phyloP scores from a whole-genome alignment of 768 basidiomycete genomes.

The Mycena epipterygia region DNA sequence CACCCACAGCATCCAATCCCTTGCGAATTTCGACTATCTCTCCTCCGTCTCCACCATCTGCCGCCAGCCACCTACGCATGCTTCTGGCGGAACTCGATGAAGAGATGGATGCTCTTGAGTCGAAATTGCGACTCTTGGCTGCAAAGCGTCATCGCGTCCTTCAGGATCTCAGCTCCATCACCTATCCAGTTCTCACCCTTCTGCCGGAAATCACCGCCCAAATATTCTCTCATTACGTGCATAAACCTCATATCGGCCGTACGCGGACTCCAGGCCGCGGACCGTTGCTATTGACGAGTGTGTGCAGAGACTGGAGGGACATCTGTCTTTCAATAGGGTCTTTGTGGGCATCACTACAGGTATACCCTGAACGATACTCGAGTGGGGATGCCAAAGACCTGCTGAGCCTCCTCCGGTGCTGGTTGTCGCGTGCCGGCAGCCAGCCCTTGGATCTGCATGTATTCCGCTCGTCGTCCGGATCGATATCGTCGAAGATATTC shows the following conservation, averaged over 20 bases:
- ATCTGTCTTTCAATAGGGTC: neutral
- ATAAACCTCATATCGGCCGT: conserved; percentile 4
- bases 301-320: conserved; percentile 21
- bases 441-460: conserved; percentile 1
- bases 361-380: neutral
- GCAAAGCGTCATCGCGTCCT: neutral
- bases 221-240: conserved; percentile 18
- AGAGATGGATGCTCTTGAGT: conserved; percentile 18
- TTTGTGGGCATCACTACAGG: conserved; percentile 7
- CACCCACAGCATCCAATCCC: no score
- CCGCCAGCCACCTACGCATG: conserved; percentile 7
- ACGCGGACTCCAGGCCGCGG: neutral
- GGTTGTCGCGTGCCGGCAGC: conserved; percentile 18
- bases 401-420: neutral
- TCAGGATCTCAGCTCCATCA: neutral
- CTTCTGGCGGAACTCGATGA: conserved; percentile 7
- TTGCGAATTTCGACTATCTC: no score
- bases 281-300: conserved; percentile 12
- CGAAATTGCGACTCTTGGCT: neutral
- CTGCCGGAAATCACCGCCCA: conserved; percentile 13
- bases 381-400: neutral
- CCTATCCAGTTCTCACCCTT: conserved; percentile 18
- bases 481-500: neutral
- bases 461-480: neutral
- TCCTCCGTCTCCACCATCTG: no score